Percentiles rank a stretch among this genome's conserved stretches.
Evolutionary conservation across 192 early-diverging fungal genomes (phyloP).

Genomic region (Phlyctochytrium planicorne): DNA sequence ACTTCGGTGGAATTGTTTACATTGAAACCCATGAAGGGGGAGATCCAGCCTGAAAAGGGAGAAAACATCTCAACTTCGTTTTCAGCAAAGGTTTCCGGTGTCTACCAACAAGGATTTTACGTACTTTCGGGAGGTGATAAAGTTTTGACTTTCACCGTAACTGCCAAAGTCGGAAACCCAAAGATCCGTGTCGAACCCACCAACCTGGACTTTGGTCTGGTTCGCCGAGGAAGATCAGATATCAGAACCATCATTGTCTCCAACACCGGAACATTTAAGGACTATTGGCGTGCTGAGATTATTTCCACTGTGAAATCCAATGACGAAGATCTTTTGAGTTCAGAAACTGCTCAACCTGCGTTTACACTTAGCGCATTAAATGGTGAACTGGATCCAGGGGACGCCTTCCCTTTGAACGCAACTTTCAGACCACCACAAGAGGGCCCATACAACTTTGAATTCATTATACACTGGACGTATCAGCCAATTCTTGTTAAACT

Average conservation of each 20-base stretch:
- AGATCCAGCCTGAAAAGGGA: conserved; percentile 38
- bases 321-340: conserved; percentile 4
- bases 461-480: conserved; percentile 46
- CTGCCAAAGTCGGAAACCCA: conserved; percentile 52
- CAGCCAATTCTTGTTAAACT: conserved; percentile 41
- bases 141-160: conserved; percentile 50
- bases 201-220: conserved; percentile 55
- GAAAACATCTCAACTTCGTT: conserved; percentile 50
- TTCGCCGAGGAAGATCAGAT: conserved; percentile 35
- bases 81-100: conserved; percentile 33
- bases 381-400: conserved; percentile 38
- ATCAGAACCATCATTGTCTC: conserved; percentile 41
- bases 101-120: conserved; percentile 51
- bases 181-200: conserved; percentile 34
- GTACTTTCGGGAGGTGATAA: conserved; percentile 50
- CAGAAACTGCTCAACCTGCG: conserved; percentile 11
- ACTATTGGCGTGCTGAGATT: conserved; percentile 46
- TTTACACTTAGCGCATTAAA: conserved; percentile 32
- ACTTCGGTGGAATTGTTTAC: conserved; percentile 34
- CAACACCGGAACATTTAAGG: conserved; percentile 51
- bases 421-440: conserved; percentile 47
- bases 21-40: conserved; percentile 38
- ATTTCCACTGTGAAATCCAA: conserved; percentile 15
- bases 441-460: conserved; percentile 35
- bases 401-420: conserved; percentile 33